Conservation (phyloP, 208 protist genomes). For the Naegleria lovaniensis region DNA sequence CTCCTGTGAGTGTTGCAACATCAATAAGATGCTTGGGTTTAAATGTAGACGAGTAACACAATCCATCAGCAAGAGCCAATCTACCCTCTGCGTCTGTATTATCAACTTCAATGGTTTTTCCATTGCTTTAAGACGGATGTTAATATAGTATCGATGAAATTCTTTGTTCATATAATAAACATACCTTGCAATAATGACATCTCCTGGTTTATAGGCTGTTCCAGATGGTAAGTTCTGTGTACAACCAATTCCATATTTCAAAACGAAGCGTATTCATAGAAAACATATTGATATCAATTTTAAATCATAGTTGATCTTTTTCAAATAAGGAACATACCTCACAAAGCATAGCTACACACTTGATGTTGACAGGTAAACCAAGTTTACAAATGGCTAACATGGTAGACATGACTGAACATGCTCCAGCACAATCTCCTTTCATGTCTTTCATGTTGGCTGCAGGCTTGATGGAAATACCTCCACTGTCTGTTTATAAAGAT, state of each 20-base stretch:
- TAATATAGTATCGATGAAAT: too few relatives aligned
- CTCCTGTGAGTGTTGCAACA: constrained; percentile 79
- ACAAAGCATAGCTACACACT: not conserved
- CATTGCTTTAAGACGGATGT: too few relatives aligned
- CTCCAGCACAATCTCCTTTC: constrained; percentile 76
- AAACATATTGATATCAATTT: too few relatives aligned
- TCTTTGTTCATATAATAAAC: too few relatives aligned
- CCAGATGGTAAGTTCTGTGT: not conserved
- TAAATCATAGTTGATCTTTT: too few relatives aligned
- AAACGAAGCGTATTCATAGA: too few relatives aligned
- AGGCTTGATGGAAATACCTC: constrained; percentile 69
- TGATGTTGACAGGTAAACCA: not conserved
- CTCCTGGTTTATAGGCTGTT: not conserved
- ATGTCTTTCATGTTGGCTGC: constrained; percentile 63
- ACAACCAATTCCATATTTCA: too few relatives aligned
- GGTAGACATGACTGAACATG: constrained; percentile 9
- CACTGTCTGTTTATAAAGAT: too few relatives aligned
- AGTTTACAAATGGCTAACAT: not conserved
- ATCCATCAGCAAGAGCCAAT: constrained; percentile 71
- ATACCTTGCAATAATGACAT: not conserved
- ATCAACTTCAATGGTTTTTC: constrained; percentile 16
- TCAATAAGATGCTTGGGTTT: constrained; percentile 64
- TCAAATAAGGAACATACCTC: not conserved
- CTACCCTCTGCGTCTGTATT: constrained; percentile 37
- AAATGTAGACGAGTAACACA: constrained; percentile 61